Base-by-base conservation (phyloP, 2,329 filamentous ascomycete species). In the Cladosporium sp. region DNA sequence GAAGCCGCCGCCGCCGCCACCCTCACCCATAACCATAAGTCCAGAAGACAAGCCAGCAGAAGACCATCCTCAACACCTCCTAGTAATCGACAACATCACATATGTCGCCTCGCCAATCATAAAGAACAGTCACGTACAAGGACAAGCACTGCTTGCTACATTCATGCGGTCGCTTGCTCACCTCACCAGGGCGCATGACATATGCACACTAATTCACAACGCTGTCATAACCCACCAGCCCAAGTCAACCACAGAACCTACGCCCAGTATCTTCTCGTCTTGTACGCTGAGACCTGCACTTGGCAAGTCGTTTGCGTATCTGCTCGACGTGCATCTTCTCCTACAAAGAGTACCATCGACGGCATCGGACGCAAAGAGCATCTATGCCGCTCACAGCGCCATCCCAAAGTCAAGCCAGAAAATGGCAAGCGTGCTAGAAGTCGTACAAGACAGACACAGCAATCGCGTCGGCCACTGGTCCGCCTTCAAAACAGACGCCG, bases 191-290 rank as follows among this genome's bases (percentile, higher is more conserved):
- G 67, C 68, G 5, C 72, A 80, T 67, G 60, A 72, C 21, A 70
- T 83, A 18, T 76, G 77, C 71, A 80, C 79, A 6, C 49, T 81
- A n/a, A 68, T 83, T 16, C 46, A 76, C 5, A 82, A 80, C 68
- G 73, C 72, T 14, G 71, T 71, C 13, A 68, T 70, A 0, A 65
- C 65, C n/a, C 67, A 67, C 46, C 16, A 30, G 34, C 25, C 30
- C 23, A 39, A 49, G 10, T 23, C 34, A 53, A 48, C 53, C 49
- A 67, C 58, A 66, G 69, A 75, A 21, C 68, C 73, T 7, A 65
- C 73, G 7, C 75, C 75, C 0, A 81, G 78, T 1, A 76, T 82
- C 4, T 83, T 83, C 68, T 69, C 77, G 2, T 78, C 77, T 2
- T 77, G 72, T 32, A 68, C 65, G 2, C 66, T 71, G 0, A 70